Base-by-base conservation (phyloP, 768 basidiomycete species). In the Udeniomyces megalosporus region DNA sequence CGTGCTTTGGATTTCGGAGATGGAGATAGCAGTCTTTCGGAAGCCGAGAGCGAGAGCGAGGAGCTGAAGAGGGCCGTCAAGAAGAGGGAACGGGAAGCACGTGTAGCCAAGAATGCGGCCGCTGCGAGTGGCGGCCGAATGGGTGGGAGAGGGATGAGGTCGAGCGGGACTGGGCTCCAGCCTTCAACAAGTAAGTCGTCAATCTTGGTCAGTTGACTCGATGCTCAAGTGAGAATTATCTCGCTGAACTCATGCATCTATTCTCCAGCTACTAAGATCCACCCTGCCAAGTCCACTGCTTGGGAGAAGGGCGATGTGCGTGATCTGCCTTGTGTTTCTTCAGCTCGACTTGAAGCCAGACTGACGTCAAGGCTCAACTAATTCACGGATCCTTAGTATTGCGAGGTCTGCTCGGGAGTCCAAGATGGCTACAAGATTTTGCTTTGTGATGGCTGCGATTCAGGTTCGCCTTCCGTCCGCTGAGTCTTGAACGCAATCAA, bases 341-440 rank as follows among this genome's bases (percentile, higher is more conserved):
- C n/a, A n/a, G n/a, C n/a, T n/a, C n/a, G n/a, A n/a, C n/a, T n/a
- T n/a, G n/a, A n/a, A n/a, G n/a, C n/a, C n/a, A n/a, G n/a, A n/a
- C n/a, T n/a, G n/a, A n/a, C n/a, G n/a, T n/a, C n/a, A n/a, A n/a
- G n/a, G n/a, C n/a, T n/a, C n/a, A n/a, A n/a, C n/a, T n/a, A n/a
- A n/a, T n/a, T n/a, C n/a, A n/a, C n/a, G n/a, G n/a, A n/a, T n/a
- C n/a, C n/a, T n/a, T n/a, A 59, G 58, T 44, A 45, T 28, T 99
- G 95, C 74, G 95, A 99, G 75, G 82, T 97, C 61, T 97, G 95
- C 72, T 81, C 84, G 69, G 84, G 83, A 75, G 88, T 86, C 70
- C 84, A 92, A 71, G 82, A 83, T 63, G 90, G 84, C 14, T 84
- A 86, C 66, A 84, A 87, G 73, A 96, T 99, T 83, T 78, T 99